phyloP scores from a whole-genome alignment of 2,329 filamentous ascomycete genomes.

The Aspergillus amoenus region DNA sequence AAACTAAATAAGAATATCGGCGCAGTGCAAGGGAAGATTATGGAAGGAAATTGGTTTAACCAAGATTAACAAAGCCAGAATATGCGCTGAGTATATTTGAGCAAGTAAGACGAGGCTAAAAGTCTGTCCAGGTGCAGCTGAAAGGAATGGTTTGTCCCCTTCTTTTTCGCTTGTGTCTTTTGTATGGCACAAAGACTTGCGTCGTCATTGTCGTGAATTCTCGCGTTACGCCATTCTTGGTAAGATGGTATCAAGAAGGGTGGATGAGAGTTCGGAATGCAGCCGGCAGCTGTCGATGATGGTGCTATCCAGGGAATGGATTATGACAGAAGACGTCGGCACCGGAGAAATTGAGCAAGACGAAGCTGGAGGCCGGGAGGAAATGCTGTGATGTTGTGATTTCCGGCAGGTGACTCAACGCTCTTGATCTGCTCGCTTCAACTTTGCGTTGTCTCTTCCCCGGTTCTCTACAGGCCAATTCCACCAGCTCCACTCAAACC shows the following conservation, averaged over 20 bases:
- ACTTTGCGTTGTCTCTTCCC: neutral
- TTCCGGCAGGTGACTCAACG: conserved; percentile 9
- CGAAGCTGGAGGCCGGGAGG: neutral
- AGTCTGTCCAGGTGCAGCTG: neutral
- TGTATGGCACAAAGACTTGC: conserved; percentile 14
- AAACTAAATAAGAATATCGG: neutral
- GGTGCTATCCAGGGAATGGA: conserved; percentile 6
- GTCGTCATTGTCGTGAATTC: conserved; percentile 17
- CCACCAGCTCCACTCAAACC: neutral
- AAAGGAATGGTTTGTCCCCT: conserved; percentile 9
- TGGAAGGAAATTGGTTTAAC: neutral
- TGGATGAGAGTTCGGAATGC: conserved; percentile 11
- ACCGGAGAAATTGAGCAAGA: neutral
- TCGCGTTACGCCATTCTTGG: conserved; percentile 22
- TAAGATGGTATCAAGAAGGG: conserved; percentile 18
- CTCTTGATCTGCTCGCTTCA: neutral
- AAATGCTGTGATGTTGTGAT: neutral
- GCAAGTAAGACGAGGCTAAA: conserved; percentile 6
- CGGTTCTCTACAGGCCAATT: neutral
- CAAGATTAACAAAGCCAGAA: conserved; percentile 1
- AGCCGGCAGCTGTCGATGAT: conserved; percentile 1
- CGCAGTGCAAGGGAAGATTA: neutral
- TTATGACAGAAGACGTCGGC: conserved; percentile 4
- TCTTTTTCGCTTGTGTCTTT: conserved; percentile 18
- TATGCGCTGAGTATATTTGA: conserved; percentile 1